These are phyloP conservation scores for Jacaranda mimosifolia DNA, from an alignment of 257 asterid genomes.

Conservation along the genomic window DNA sequence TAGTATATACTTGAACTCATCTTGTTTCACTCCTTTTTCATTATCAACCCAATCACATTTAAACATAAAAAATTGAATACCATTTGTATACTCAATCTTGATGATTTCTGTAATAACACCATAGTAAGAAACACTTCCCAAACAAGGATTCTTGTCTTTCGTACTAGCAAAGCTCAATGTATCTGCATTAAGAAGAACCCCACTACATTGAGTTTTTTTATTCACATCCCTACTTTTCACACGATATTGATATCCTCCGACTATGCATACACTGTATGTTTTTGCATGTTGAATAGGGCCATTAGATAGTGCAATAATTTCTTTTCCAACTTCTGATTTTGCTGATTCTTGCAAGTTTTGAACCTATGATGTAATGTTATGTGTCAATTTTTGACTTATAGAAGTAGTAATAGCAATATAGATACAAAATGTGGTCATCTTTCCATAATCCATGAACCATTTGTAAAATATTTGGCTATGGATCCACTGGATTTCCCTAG, in stretches of 20 bases:
- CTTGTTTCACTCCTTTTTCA: slow-evolving; percentile 6
- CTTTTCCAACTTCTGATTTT: not conserved
- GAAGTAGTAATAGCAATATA: not conserved
- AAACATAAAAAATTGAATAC: not conserved
- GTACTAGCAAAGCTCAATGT: slow-evolving; percentile 10
- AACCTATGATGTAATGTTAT: not conserved
- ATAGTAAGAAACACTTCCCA: not conserved
- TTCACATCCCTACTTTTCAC: not conserved
- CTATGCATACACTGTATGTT: not conserved
- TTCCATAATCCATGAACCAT: too few species aligned
- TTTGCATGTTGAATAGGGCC: slow-evolving; percentile 1
- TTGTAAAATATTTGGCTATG: too few species aligned
- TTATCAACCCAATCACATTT: slow-evolving; percentile 26
- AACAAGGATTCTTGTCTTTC: not conserved
- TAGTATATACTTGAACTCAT: slow-evolving; percentile 23
- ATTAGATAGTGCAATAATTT: not conserved
- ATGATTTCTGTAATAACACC: not conserved
- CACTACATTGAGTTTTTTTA: slow-evolving; percentile 1
- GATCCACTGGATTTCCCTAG: too few species aligned
- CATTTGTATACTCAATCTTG: not conserved
- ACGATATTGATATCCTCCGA: not conserved
- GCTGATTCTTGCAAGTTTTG: not conserved
- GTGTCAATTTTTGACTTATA: too few species aligned
- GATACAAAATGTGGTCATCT: too few species aligned
- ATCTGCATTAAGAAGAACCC: not conserved